These are phyloP conservation scores for Gossypium lobatum DNA, from an alignment of 441 rosid genomes.

Conservation along the genomic window DNA sequence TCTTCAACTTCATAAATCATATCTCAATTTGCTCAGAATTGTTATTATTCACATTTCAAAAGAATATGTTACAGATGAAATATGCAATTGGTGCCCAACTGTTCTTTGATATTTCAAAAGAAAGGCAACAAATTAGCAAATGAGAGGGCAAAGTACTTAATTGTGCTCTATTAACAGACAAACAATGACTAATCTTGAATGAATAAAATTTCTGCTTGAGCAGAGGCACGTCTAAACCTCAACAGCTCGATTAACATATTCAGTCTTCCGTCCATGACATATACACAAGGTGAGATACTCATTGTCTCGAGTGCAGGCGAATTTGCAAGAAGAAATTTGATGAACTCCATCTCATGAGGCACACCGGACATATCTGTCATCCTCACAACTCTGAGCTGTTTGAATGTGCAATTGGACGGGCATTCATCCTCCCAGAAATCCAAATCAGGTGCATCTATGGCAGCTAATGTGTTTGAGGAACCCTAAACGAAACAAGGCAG, in stretches of 20 bases:
- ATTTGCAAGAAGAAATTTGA: slow-evolving; percentile 65
- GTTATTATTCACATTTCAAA: slow-evolving; percentile 2
- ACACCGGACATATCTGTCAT: slow-evolving; percentile 63
- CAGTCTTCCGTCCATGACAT: slow-evolving; percentile 43
- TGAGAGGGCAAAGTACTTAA: background rate
- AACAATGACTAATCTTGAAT: slow-evolving; percentile 35
- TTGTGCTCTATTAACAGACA: background rate
- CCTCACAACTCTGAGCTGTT: slow-evolving; percentile 52
- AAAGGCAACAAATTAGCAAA: background rate
- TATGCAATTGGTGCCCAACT: background rate
- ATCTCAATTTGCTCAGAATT: background rate
- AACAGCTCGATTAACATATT: slow-evolving; percentile 63
- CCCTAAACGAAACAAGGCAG: slow-evolving; percentile 33
- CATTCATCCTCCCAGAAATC: slow-evolving; percentile 51
- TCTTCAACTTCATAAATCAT: background rate
- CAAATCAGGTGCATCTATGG: slow-evolving; percentile 46
- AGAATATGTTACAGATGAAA: slow-evolving; percentile 4
- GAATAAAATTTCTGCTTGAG: slow-evolving; percentile 59
- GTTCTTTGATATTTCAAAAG: background rate
- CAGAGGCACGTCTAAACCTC: slow-evolving; percentile 68
- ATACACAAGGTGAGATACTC: slow-evolving; percentile 47
- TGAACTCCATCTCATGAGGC: slow-evolving; percentile 69
- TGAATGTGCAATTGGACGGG: slow-evolving; percentile 44
- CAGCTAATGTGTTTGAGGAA: slow-evolving; percentile 47
- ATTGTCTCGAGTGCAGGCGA: slow-evolving; percentile 60